A percentile compares a stretch with the other conserved stretches of the same genome.
These are phyloP conservation scores for Yarrowia bubula DNA, from an alignment of 805 yeast genomes.

Conservation along the genomic window DNA sequence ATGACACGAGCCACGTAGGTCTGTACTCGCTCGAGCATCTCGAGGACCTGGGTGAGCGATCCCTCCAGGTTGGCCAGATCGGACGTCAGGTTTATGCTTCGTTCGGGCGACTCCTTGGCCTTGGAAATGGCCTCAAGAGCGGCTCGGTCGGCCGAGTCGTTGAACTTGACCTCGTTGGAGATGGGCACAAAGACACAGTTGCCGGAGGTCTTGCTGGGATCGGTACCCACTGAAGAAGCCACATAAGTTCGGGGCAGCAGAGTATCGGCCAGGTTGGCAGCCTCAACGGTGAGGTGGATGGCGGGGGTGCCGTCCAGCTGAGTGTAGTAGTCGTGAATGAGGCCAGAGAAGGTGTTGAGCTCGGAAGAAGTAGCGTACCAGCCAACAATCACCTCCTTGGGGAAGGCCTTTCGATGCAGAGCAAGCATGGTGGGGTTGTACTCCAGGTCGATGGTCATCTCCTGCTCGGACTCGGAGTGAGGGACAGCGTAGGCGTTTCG, in stretches of 20 bases:
- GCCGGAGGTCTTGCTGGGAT: constrained; percentile 40
- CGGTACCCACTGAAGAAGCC: constrained; percentile 70
- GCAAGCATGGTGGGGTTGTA: constrained; percentile 69
- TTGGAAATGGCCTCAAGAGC: constrained; percentile 39
- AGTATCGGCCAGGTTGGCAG: constrained; percentile 44
- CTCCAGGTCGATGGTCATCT: constrained; percentile 72
- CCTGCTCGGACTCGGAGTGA: constrained; percentile 69
- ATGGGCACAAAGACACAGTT: constrained; percentile 72
- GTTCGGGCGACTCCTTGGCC: constrained; percentile 39
- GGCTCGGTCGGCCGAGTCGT: constrained; percentile 50
- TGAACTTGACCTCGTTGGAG: constrained; percentile 59
- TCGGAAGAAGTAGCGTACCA: constrained; percentile 66
- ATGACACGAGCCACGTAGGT: constrained; percentile 38
- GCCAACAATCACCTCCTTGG: constrained; percentile 75
- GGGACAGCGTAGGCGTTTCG: constrained; percentile 80
- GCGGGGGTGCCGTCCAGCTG: constrained; percentile 75
- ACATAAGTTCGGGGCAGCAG: constrained; percentile 65
- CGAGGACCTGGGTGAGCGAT: constrained; percentile 41
- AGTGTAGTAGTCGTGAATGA: constrained; percentile 78
- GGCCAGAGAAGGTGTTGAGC: constrained; percentile 69
- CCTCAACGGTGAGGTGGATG: constrained; percentile 70
- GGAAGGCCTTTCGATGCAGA: constrained; percentile 65
- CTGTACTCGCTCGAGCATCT: constrained; percentile 43
- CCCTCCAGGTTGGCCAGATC: constrained; percentile 40
- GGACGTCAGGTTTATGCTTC: constrained; percentile 38